A percentile compares a stretch with the other conserved stretches of the same genome.
Evolutionary conservation across 331 rosid species (phyloP).

Genomic region (Stylosanthes scabra): DNA sequence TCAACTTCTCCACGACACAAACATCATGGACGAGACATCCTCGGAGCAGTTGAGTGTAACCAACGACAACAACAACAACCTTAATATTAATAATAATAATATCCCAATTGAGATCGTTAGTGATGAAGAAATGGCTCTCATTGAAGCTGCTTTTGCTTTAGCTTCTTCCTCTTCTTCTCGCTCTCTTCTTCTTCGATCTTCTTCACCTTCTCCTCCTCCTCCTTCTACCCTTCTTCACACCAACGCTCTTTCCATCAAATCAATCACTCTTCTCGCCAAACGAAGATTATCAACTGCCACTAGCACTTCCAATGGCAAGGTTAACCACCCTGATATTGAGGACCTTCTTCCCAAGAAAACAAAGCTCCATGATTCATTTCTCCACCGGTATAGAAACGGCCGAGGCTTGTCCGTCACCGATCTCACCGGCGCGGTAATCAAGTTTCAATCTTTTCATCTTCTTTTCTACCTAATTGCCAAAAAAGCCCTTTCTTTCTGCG

Average conservation of each 20-base stretch:
- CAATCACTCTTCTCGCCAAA: conserved; percentile 59
- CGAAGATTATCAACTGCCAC: conserved; percentile 38
- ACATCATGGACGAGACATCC: conserved; percentile 15
- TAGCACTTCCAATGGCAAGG: not conserved
- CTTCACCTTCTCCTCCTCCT: conserved; percentile 21
- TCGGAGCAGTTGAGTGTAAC: not conserved
- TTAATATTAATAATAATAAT: not conserved
- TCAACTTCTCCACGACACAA: not conserved
- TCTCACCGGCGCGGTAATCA: conserved; percentile 64
- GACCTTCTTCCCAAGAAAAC: conserved; percentile 59
- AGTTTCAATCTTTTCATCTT: not conserved
- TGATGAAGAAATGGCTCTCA: conserved; percentile 88
- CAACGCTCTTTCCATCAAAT: conserved; percentile 50
- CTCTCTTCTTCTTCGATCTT: conserved; percentile 35
- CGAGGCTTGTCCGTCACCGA: conserved; percentile 74
- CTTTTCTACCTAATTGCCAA: not conserved
- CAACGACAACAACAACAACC: not conserved
- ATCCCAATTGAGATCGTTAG: conserved; percentile 68
- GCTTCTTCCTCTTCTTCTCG: conserved; percentile 48
- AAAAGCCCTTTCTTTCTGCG: not conserved
- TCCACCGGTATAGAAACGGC: conserved; percentile 59
- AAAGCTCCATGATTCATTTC: conserved; percentile 43
- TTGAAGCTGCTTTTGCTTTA: conserved; percentile 72
- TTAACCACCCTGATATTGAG: conserved; percentile 57
- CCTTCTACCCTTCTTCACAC: conserved; percentile 7